Conservation (phyloP, 371 early-diverging fungal genomes). For the Coemansia sp. region DNA sequence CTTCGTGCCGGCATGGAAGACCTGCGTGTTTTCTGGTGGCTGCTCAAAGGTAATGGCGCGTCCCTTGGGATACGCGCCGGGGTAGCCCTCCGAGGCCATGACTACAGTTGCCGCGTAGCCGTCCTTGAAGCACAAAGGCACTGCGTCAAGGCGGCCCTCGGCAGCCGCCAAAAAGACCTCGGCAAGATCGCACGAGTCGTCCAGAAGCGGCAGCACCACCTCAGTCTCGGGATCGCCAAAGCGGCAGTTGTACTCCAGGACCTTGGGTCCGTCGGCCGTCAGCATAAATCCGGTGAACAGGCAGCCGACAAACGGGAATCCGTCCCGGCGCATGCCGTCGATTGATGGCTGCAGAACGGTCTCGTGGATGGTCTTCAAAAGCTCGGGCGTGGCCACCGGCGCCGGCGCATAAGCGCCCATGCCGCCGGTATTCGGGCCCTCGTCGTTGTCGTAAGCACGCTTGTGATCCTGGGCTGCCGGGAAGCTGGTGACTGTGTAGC, state of each 20-base stretch:
- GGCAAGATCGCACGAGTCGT: conserved; percentile 79
- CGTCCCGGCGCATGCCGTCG: conserved; percentile 94
- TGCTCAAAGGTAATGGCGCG: conserved; percentile 66
- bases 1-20: conserved; percentile 94
- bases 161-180: conserved; percentile 86
- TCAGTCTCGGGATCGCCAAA: conserved; percentile 98
- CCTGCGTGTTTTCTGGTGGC: conserved; percentile 32
- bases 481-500: conserved; percentile 84
- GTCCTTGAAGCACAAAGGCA: conserved; percentile 67
- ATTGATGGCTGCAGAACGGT: conserved; percentile 88
- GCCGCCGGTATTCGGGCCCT: conserved; percentile 97
- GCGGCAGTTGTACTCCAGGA: conserved; percentile 95
- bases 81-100: conserved; percentile 90
- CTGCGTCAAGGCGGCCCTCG: conserved; percentile 89
- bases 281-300: conserved; percentile 97
- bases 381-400: conserved; percentile 78
- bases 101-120: conserved; percentile 89
- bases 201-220: conserved; percentile 87
- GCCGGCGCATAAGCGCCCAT: conserved; percentile 98
- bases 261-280: conserved; percentile 84
- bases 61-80: conserved; percentile 82
- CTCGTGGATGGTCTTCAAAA: conserved; percentile 70
- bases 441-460: conserved; percentile 87
- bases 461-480: conserved; percentile 98
- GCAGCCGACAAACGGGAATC: conserved; percentile 94